These are phyloP conservation scores for Spiraea crenata DNA, from an alignment of 331 rosid species.

Conservation along the genomic window DNA sequence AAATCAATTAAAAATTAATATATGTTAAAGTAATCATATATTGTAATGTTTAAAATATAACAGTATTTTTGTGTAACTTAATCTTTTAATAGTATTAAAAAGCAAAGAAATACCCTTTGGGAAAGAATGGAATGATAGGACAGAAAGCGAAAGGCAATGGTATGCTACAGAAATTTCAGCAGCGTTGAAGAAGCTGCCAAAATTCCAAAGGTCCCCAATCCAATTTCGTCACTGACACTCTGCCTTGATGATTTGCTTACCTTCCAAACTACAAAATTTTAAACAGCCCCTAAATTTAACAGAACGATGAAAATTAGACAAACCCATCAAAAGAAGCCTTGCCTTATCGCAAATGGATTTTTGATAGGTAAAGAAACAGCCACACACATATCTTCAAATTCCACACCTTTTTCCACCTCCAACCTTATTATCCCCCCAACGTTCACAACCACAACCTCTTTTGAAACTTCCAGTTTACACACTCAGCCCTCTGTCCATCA, in stretches of 20 bases:
- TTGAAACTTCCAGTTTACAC: slow-evolving; percentile 6
- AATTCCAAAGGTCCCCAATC: background rate
- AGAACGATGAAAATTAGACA: slow-evolving; percentile 2
- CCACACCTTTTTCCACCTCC: slow-evolving; percentile 28
- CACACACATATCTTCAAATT: slow-evolving; percentile 45
- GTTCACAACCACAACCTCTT: slow-evolving; percentile 39
- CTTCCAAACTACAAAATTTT: background rate
- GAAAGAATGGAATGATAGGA: too few relatives aligned
- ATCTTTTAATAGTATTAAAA: too few relatives aligned
- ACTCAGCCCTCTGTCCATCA: slow-evolving; percentile 10
- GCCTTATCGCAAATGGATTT: slow-evolving; percentile 55
- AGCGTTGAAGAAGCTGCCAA: slow-evolving; percentile 4
- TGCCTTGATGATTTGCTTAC: background rate
- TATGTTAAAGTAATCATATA: too few relatives aligned
- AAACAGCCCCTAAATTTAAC: slow-evolving; percentile 2
- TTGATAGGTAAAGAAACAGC: slow-evolving; percentile 60
- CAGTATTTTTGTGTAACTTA: too few relatives aligned
- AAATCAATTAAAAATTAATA: too few relatives aligned
- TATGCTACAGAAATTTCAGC: too few relatives aligned
- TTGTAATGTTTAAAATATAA: too few relatives aligned
- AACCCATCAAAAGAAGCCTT: slow-evolving; percentile 3
- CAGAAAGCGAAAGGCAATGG: too few relatives aligned
- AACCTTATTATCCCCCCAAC: slow-evolving; percentile 39
- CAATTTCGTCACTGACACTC: background rate
- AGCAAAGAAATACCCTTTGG: too few relatives aligned